A percentile compares a stretch with the other conserved stretches of the same genome.
Conservation (phyloP, 208 protist genomes). For the Trypanosoma rangeli region DNA sequence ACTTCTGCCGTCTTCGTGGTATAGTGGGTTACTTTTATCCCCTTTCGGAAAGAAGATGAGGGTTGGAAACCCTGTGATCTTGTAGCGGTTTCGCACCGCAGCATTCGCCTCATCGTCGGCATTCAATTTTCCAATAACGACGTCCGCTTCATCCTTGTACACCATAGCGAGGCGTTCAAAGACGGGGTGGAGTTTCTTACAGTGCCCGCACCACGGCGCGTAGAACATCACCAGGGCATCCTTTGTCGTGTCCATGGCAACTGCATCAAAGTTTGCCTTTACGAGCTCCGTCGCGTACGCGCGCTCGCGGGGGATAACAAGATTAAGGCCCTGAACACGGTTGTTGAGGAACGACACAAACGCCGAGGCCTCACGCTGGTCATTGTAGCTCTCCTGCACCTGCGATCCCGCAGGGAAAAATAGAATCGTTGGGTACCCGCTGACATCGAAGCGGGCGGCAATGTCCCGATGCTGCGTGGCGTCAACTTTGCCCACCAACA, state of each 20-base stretch:
- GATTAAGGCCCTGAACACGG: constrained; percentile 22
- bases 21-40: constrained; percentile 32
- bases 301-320: constrained; percentile 29
- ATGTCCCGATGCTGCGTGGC: constrained; percentile 45
- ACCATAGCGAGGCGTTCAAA: constrained; percentile 53
- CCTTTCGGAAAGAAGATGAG: constrained; percentile 66
- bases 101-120: constrained; percentile 40
- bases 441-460: constrained; percentile 37
- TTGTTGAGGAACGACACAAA: constrained; percentile 49
- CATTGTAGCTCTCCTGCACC: constrained; percentile 39
- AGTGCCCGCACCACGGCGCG: constrained; percentile 84
- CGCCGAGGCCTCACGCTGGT: constrained; percentile 28
- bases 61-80: constrained; percentile 57
- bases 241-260: constrained; percentile 45
- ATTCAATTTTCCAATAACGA: constrained; percentile 72
- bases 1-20: constrained; percentile 46
- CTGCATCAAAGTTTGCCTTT: constrained; percentile 33
- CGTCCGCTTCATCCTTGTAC: constrained; percentile 57
- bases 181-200: constrained; percentile 76
- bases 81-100: constrained; percentile 26
- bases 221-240: constrained; percentile 78
- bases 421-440: constrained; percentile 65
- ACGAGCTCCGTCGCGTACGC: constrained; percentile 43
- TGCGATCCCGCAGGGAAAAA: constrained; percentile 52
- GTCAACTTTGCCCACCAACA: constrained; percentile 79